Evolutionary conservation across 2,329 filamentous ascomycete genomes (phyloP).

Genomic region (Didymella glomerata): DNA sequence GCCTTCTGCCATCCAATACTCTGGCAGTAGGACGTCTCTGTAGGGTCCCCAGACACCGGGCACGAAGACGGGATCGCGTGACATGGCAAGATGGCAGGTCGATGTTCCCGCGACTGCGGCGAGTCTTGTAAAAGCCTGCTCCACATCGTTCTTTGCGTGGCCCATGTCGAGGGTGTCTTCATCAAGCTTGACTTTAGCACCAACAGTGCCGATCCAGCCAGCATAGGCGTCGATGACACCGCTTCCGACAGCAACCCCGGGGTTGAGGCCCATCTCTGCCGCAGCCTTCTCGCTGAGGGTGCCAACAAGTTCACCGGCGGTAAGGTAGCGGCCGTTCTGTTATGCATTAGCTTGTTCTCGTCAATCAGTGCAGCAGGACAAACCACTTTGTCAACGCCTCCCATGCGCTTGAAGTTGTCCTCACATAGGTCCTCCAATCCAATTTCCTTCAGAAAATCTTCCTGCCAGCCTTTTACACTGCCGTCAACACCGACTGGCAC

Average conservation of each 20-base stretch:
- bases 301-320: slow-evolving; percentile 90
- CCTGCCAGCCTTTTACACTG: slow-evolving; percentile 97
- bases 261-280: slow-evolving; percentile 80
- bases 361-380: slow-evolving; percentile 52
- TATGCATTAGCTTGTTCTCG: slow-evolving; percentile 43
- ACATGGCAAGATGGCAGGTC: slow-evolving; percentile 97
- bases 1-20: slow-evolving; percentile 96
- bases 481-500: slow-evolving; percentile 97
- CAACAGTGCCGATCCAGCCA: slow-evolving; percentile 98
- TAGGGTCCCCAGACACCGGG: slow-evolving; percentile 98
- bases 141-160: slow-evolving; percentile 81
- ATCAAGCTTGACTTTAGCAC: slow-evolving; percentile 85
- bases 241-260: slow-evolving; percentile 90
- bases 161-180: slow-evolving; percentile 72
- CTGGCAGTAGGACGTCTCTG: slow-evolving; percentile 88
- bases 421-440: slow-evolving; percentile 84
- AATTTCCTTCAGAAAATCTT: slow-evolving; percentile 88
- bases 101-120: slow-evolving; percentile 96
- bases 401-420: slow-evolving; percentile 91
- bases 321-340: slow-evolving; percentile 92
- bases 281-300: slow-evolving; percentile 84
- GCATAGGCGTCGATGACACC: slow-evolving; percentile 98
- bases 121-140: slow-evolving; percentile 89
- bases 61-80: slow-evolving; percentile 89
- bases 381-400: slow-evolving; percentile 94